These are phyloP conservation scores for Epichloe uncinata DNA, from an alignment of 2,329 filamentous ascomycete species.

Conservation along the genomic window DNA sequence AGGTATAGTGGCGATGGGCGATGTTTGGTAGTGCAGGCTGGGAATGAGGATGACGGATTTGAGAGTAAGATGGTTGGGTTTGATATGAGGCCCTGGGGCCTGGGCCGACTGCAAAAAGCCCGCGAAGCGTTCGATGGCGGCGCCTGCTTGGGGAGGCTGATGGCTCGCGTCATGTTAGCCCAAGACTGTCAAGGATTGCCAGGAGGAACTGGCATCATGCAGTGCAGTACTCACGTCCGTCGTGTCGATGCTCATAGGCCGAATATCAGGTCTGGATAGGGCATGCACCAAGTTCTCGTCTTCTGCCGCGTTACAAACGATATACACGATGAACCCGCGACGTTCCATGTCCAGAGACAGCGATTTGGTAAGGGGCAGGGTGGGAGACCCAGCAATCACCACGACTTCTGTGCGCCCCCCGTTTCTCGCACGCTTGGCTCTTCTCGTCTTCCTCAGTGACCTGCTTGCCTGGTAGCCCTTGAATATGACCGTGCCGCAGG, in stretches of 20 bases:
- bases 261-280: conserved; percentile 68
- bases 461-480: conserved; percentile 36
- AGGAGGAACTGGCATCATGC: neutral
- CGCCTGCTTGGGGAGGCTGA: conserved; percentile 53
- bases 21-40: conserved; percentile 64
- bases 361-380: conserved; percentile 70
- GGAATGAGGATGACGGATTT: conserved; percentile 76
- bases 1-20: conserved; percentile 73
- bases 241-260: conserved; percentile 70
- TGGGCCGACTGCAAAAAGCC: conserved; percentile 62
- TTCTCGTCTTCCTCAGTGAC: conserved; percentile 52
- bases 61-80: conserved; percentile 61
- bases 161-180: neutral
- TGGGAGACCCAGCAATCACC: conserved; percentile 78
- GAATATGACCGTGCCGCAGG: conserved; percentile 52
- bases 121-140: conserved; percentile 59
- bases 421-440: conserved; percentile 66
- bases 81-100: conserved; percentile 60
- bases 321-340: conserved; percentile 83
- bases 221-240: conserved; percentile 47
- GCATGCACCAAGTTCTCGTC: conserved; percentile 70
- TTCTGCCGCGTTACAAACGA: conserved; percentile 74
- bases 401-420: conserved; percentile 83
- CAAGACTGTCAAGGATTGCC: neutral
- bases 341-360: conserved; percentile 78